phyloP scores from a whole-genome alignment of 352 stramenopile species.

The Globisporangium spinosum region DNA sequence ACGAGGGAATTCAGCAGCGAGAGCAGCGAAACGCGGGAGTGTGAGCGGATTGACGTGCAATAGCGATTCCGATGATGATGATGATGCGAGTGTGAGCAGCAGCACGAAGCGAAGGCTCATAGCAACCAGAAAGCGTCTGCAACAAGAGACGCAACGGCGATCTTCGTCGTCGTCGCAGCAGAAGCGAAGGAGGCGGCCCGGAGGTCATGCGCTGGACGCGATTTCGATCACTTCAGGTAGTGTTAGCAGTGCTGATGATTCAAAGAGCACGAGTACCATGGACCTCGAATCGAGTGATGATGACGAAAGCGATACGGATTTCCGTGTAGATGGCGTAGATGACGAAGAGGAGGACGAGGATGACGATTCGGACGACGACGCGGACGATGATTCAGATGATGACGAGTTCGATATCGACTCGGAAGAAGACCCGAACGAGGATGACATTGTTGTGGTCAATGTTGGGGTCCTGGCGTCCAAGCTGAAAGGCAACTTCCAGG shows the following conservation, averaged over 20 bases:
- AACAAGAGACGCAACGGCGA: not conserved
- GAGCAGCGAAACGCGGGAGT: conserved; percentile 8
- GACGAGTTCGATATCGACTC: conserved; percentile 7
- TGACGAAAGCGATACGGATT: conserved; percentile 11
- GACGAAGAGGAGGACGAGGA: conserved; percentile 27
- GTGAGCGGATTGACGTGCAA: conserved; percentile 25
- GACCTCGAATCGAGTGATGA: conserved; percentile 19
- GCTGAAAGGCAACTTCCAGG: conserved; percentile 12
- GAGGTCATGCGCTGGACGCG: conserved; percentile 4
- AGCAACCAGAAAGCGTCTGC: conserved; percentile 4
- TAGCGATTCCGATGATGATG: conserved; percentile 16
- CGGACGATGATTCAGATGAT: not conserved
- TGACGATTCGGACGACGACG: not conserved
- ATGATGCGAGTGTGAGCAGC: conserved; percentile 7
- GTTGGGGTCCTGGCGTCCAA: conserved; percentile 2
- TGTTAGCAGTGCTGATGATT: conserved; percentile 3
- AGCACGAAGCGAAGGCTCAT: conserved; percentile 13
- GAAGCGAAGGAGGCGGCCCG: not conserved
- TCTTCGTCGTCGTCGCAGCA: not conserved
- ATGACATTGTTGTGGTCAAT: conserved; percentile 14
- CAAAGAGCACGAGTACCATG: not conserved
- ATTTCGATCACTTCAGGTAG: conserved; percentile 12
- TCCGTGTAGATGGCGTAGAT: conserved; percentile 13
- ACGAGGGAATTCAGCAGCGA: not conserved
- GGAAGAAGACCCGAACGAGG: conserved; percentile 16